Evolutionary conservation across 306 rosid genomes (phyloP).

Genomic region (Neltuma alba): DNA sequence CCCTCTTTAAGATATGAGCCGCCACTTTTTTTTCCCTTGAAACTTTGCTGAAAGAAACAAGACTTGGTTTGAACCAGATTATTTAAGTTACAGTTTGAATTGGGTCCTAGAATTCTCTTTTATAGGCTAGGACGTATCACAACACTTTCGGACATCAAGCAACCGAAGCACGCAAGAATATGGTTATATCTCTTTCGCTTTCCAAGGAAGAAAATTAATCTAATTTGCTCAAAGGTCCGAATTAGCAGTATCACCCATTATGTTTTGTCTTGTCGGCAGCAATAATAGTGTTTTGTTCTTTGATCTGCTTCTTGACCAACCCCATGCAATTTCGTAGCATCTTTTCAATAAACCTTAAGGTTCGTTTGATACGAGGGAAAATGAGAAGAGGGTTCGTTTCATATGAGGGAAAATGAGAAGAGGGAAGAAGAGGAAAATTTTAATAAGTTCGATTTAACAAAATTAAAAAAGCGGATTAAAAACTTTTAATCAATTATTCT

Average conservation of each 20-base stretch:
- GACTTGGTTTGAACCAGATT: background rate
- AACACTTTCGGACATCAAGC: background rate
- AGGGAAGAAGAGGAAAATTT: no score
- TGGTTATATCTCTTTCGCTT: background rate
- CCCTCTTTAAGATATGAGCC: background rate
- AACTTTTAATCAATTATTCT: no score
- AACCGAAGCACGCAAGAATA: background rate
- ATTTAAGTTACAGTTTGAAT: background rate
- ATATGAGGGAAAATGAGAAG: no score
- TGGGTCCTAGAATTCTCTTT: background rate
- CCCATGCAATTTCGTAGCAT: background rate
- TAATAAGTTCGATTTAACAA: no score
- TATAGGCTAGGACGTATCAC: background rate
- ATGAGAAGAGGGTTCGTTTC: no score
- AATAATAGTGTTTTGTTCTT: background rate
- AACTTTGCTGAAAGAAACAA: background rate
- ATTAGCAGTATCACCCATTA: background rate
- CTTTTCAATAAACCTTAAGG: background rate
- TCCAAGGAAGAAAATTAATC: background rate
- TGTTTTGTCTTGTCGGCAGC: background rate
- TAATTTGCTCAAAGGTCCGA: background rate
- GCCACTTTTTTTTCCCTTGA: background rate
- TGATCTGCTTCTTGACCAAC: background rate
- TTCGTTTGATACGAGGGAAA: no score
- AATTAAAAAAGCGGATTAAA: no score